Base-by-base conservation (phyloP, 768 basidiomycete species). In the Boletus eberwhitei region DNA sequence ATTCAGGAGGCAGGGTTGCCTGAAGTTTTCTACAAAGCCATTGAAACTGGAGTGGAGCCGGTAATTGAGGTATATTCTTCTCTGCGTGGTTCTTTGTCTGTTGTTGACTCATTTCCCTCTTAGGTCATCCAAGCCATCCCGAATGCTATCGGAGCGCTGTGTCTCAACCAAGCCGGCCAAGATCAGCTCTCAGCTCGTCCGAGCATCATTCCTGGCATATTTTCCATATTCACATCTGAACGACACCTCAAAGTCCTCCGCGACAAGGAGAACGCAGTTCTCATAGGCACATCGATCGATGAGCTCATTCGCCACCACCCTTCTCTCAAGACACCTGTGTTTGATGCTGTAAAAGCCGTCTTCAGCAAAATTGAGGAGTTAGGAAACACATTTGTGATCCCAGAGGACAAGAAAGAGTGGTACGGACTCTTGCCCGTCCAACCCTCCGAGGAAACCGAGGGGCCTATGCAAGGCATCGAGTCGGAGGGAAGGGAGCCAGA, bases 231-330 rank as follows among this genome's bases (percentile, higher is more conserved):
- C 73, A 89, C 88, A 8, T 92, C 88, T 14, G 87, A 92, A 59
- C 80, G 81, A 38, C 88, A 93, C 68, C 76, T 92, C 57, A 89
- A 91, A 60, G 79, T 91, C 26, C 77, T 97, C 17, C 83, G 88
- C 45, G 97, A 98, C 64, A 93, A 94, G 67, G 97, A 98, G 68
- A 93, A 94, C 62, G 88, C 92, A 4, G 86, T 89, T 21, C 74
- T 92, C 49, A 84, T 98, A 52, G 97, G 97, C 5, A 87, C 87
- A 5, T 84, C 90, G 22, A 82, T 98, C 22, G 97, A 99, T 63
- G 97, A 99, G 66, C 86, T 99, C 54, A 87, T 96, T 55, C 85
- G 97, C 6, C 97, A 99, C 65, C 97, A 99, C 70, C 97, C 97
- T 4, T 78, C 81, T 2, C 77, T 99, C 44, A 96, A 93, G 68